Percentiles rank a stretch among this genome's conserved stretches.
Evolutionary conservation across 306 rosid genomes (phyloP).

Genomic region (Quillaja saponaria): DNA sequence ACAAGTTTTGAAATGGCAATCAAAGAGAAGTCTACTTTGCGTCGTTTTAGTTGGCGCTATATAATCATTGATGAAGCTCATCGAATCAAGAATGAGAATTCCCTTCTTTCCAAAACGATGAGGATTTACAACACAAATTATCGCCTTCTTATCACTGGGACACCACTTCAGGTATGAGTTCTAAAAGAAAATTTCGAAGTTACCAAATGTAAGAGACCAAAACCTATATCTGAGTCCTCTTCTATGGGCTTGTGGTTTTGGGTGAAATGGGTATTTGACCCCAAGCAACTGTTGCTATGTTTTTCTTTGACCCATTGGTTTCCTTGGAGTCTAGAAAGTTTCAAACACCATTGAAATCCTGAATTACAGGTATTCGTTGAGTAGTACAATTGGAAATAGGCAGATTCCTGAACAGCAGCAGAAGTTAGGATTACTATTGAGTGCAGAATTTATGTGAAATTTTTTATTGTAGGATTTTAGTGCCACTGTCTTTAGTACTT

Average conservation of each 20-base stretch:
- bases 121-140: conserved; percentile 84
- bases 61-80: conserved; percentile 97
- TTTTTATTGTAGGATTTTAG: too few relatives aligned
- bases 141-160: conserved; percentile 93
- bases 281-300: background rate
- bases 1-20: conserved; percentile 99
- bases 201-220: too few relatives aligned
- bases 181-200: too few relatives aligned
- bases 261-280: too few relatives aligned
- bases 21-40: conserved; percentile 80
- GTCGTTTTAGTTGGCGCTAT: conserved; percentile 96
- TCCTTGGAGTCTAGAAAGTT: conserved; percentile 4
- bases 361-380: too few relatives aligned
- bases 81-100: conserved; percentile 95
- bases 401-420: too few relatives aligned
- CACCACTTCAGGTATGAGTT: conserved; percentile 85
- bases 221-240: too few relatives aligned
- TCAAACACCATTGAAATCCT: too few relatives aligned
- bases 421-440: too few relatives aligned
- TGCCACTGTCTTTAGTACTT: too few relatives aligned
- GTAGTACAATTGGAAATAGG: background rate
- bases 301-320: background rate
- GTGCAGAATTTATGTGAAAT: too few relatives aligned
- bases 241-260: too few relatives aligned
- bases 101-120: conserved; percentile 95